Base-by-base conservation (phyloP, 495 filamentous ascomycete species). In the Penicillium ucsense region DNA sequence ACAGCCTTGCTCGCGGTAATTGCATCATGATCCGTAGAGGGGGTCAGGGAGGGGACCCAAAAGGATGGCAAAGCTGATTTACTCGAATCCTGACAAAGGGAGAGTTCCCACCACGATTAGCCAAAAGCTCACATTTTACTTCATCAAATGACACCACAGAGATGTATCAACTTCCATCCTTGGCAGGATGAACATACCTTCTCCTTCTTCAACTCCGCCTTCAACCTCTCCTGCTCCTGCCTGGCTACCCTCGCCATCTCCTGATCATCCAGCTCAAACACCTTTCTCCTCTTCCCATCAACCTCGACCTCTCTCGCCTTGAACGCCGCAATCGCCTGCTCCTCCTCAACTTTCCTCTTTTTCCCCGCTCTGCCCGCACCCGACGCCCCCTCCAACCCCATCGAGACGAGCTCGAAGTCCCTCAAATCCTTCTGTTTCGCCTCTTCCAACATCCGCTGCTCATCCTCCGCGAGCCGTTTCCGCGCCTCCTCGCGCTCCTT, bases 21-120 rank as follows among this genome's bases (percentile, higher is more conserved):
- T 41, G 75, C 73, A 49, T 69, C 65, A 3, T 62, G 60, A 51
- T 84, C 72, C 8, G 64, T 72, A 6, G 42, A 54, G n/a, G 91
- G 89, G 0, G 87, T 92, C 31, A 94, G 71, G 2, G 86, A 85
- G 0, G 92, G 91, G 0, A 94, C 83, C 92, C 92, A 98, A 70
- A 97, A 97, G 3, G 89, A 92, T 0, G 89, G 88, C 0, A 95
- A 67, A n/a, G 78, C 81, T 0, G 81, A 81, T 58, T 86, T 85
- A 1, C 78, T 75, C 0, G 80, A 77, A 66, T 77, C 57, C 20
- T 55, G 49, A 10, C 31, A 43, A 46, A 40, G 59, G 20, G 20
- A 20, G 20, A 20, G 20, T 20, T 20, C 20, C 20, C 20, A 20
- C 20, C 20, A 20, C 20, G 20, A 2, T 20, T 20, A 20, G 20